Conservation (phyloP, 2,329 filamentous ascomycete genomes). For the Penicillium decumbens region DNA sequence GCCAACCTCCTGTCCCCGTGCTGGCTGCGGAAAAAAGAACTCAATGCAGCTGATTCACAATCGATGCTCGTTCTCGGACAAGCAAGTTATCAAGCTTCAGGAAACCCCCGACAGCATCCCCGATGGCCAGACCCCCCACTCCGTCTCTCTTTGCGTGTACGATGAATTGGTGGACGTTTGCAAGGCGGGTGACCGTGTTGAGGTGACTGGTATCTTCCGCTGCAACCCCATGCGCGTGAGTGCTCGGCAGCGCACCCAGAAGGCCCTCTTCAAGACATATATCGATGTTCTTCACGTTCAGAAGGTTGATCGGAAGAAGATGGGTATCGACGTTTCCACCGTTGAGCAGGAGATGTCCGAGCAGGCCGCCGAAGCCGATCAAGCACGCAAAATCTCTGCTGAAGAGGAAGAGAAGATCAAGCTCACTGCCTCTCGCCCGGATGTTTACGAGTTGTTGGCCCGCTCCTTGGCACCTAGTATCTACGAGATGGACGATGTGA, state of each 20-base stretch:
- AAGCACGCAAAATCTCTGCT: slow-evolving; percentile 73
- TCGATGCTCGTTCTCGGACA: slow-evolving; percentile 88
- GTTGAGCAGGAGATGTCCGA: slow-evolving; percentile 78
- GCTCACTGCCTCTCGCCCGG: slow-evolving; percentile 69
- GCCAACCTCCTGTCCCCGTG: slow-evolving; percentile 81
- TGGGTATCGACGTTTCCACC: slow-evolving; percentile 86
- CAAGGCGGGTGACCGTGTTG: slow-evolving; percentile 93
- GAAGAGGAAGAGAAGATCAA: slow-evolving; percentile 90
- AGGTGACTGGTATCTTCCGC: slow-evolving; percentile 95
- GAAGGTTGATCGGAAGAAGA: slow-evolving; percentile 90
- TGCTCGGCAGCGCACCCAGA: slow-evolving; percentile 83
- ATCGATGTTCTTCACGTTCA: slow-evolving; percentile 93
- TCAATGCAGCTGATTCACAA: slow-evolving; percentile 99
- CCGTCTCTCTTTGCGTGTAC: slow-evolving; percentile 91
- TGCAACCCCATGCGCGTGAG: slow-evolving; percentile 92
- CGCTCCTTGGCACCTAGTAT: slow-evolving; percentile 90
- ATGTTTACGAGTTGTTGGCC: slow-evolving; percentile 89
- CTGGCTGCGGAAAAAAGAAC: slow-evolving; percentile 76
- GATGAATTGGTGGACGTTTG: slow-evolving; percentile 96
- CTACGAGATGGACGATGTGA: slow-evolving; percentile 97
- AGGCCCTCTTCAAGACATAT: slow-evolving; percentile 96
- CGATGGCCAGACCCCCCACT: slow-evolving; percentile 94
- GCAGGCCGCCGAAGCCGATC: slow-evolving; percentile 65
- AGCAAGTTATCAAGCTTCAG: slow-evolving; percentile 97
- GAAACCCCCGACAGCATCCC: slow-evolving; percentile 94